Evolutionary conservation across 805 yeast species (phyloP), one percentile per base, ranked within the genome.

Genomic region (Tetrapisispora nanseiensis): DNA sequence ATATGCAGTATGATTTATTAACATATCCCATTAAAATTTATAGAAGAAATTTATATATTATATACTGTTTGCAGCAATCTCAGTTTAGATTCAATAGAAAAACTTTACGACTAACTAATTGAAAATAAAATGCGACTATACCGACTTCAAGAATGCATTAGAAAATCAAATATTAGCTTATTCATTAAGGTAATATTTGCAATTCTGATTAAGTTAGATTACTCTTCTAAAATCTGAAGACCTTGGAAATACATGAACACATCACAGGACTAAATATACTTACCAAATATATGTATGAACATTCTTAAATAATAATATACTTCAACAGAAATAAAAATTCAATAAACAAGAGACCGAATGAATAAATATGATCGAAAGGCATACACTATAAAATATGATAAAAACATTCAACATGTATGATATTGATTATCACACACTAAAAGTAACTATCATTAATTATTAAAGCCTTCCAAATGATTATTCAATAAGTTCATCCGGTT

Each of bases 11-110:
- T 35, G 18, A 24, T 24, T 24, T 35, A 24, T 11, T 24, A 35
- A 24, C 38, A 24, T 35, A 35, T 35, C 38, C 38, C 38, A 35
- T 35, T 35, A 35, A 35, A 24, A n/a, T 24, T 24, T 35, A 35
- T 35, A 35, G 31, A 35, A 33, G 38, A 35, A 24, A 23, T 15
- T 24, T 35, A 35, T 35, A 16, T 35, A 35, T 20, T 35, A 35
- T 35, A 35, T 30, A 35, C 18, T 35, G 30, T 26, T 16, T 35
- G 37, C 37, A 33, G 37, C 8, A 21, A 33, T 29, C 13, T 15
- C 16, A n/a, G 9, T 12, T 12, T 15, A n/a, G 22, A 22, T 10
- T n/a, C 13, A 10, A 33, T 22, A 22, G n/a, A n/a, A 6, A 6
- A 21, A 22, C 6, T 22, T n/a, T n/a, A n/a, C n/a, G n/a, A n/a